phyloP scores from a whole-genome alignment of 352 stramenopile species.

The Aphanomyces cochlioides region DNA sequence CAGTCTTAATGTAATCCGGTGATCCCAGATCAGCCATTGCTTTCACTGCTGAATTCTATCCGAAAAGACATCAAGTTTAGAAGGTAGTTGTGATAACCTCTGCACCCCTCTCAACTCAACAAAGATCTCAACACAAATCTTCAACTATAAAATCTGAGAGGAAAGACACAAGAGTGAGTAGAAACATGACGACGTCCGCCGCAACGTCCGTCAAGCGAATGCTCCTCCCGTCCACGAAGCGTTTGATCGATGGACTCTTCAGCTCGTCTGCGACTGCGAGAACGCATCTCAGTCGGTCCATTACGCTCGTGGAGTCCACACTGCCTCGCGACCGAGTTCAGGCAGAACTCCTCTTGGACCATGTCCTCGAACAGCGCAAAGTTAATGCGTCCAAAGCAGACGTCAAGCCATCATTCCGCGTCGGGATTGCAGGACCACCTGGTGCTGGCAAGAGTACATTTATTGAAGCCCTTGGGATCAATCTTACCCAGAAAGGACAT shows the following conservation, averaged over 20 bases:
- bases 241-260: slow-evolving; percentile 55
- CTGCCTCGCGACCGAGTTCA: slow-evolving; percentile 67
- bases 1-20: too few species aligned
- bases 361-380: slow-evolving; percentile 63
- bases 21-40: too few species aligned
- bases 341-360: slow-evolving; percentile 84
- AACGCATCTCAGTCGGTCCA: slow-evolving; percentile 65
- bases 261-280: slow-evolving; percentile 38
- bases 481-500: slow-evolving; percentile 74
- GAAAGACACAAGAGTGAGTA: neutral
- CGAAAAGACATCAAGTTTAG: too few species aligned
- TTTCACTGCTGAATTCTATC: too few species aligned
- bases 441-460: slow-evolving; percentile 97
- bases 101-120: too few species aligned
- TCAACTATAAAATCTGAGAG: neutral
- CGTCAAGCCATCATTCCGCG: slow-evolving; percentile 58
- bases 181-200: neutral
- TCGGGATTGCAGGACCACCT: slow-evolving; percentile 89
- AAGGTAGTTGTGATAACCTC: too few species aligned
- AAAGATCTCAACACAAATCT: neutral
- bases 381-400: slow-evolving; percentile 29
- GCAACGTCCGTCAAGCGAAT: neutral
- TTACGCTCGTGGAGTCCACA: slow-evolving; percentile 79
- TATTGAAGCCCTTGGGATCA: slow-evolving; percentile 93
- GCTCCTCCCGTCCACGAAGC: slow-evolving; percentile 42